A percentile compares a stretch with the other conserved stretches of the same genome.
Evolutionary conservation across 306 rosid genomes (phyloP).

Genomic region (Citrullus amarus): DNA sequence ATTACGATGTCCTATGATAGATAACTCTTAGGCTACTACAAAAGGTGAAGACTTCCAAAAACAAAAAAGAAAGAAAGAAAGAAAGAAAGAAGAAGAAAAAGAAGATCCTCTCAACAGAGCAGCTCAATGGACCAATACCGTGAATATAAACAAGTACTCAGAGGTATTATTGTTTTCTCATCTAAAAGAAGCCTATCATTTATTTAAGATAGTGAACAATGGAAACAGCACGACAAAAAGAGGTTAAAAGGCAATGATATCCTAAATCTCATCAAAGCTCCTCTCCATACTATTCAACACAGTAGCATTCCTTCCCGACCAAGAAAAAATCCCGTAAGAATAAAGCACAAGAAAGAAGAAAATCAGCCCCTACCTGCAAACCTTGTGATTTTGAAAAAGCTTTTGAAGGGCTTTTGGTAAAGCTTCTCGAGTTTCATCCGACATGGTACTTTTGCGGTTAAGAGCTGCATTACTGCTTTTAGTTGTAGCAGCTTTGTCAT

Average conservation of each 20-base stretch:
- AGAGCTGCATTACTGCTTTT: conserved; percentile 24
- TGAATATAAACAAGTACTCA: neutral
- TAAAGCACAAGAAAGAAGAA: neutral
- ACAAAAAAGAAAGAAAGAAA: no score
- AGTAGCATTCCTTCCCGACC: neutral
- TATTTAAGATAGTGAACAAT: neutral
- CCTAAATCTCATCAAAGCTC: neutral
- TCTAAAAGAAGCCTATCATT: neutral
- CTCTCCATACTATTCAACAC: neutral
- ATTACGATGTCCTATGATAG: neutral
- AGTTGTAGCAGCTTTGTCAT: conserved; percentile 23
- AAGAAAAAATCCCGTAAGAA: neutral
- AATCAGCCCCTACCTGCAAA: conserved; percentile 58
- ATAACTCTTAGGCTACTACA: neutral
- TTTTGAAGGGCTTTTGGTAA: conserved; percentile 55
- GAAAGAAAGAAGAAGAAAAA: no score
- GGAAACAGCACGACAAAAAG: neutral
- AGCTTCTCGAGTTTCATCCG: conserved; percentile 69
- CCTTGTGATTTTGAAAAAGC: conserved; percentile 52
- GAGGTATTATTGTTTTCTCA: neutral
- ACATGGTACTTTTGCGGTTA: conserved; percentile 41
- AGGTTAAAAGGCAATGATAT: neutral
- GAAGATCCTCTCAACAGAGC: neutral
- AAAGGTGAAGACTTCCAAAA: neutral
- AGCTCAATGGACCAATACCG: neutral